phyloP scores from a whole-genome alignment of 208 protist genomes.

The Porcisia deanei region DNA sequence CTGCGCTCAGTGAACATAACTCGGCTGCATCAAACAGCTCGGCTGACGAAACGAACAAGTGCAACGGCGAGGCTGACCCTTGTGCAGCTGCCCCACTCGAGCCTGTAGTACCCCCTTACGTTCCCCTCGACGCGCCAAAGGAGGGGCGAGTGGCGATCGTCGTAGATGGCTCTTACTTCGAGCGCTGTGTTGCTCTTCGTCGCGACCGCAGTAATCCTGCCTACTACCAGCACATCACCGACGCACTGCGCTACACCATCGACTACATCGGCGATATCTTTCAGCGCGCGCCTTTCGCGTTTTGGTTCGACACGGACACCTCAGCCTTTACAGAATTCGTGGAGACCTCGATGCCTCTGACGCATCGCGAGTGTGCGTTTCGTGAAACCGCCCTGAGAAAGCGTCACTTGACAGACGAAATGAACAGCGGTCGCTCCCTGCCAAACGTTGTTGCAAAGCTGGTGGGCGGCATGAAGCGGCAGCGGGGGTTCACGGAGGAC shows the following conservation, averaged over 20 bases:
- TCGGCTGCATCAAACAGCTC: background rate
- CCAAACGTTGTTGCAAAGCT: constrained; percentile 81
- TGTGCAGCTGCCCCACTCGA: background rate
- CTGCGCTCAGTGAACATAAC: background rate
- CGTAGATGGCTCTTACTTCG: constrained; percentile 89
- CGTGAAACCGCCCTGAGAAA: constrained; percentile 55
- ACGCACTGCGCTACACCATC: constrained; percentile 63
- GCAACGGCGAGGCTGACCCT: constrained; percentile 2
- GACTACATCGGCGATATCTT: constrained; percentile 86
- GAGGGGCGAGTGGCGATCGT: constrained; percentile 70
- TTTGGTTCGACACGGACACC: constrained; percentile 88
- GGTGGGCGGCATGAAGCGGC: constrained; percentile 80
- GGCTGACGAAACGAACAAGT: background rate
- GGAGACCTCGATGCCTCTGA: constrained; percentile 72
- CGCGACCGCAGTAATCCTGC: constrained; percentile 33
- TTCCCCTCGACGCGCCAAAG: constrained; percentile 22
- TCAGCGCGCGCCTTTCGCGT: constrained; percentile 65
- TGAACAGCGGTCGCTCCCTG: constrained; percentile 73
- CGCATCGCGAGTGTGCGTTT: constrained; percentile 60
- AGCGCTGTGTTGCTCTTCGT: constrained; percentile 54
- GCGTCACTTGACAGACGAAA: constrained; percentile 71
- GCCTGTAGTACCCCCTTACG: constrained; percentile 44
- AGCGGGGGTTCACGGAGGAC: constrained; percentile 73
- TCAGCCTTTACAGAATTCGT: constrained; percentile 75
- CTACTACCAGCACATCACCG: constrained; percentile 60